A percentile compares a stretch with the other conserved stretches of the same genome.
Evolutionary conservation across 1,284 basidiomycete genomes (phyloP).

Genomic region (Calocybe gambosa): DNA sequence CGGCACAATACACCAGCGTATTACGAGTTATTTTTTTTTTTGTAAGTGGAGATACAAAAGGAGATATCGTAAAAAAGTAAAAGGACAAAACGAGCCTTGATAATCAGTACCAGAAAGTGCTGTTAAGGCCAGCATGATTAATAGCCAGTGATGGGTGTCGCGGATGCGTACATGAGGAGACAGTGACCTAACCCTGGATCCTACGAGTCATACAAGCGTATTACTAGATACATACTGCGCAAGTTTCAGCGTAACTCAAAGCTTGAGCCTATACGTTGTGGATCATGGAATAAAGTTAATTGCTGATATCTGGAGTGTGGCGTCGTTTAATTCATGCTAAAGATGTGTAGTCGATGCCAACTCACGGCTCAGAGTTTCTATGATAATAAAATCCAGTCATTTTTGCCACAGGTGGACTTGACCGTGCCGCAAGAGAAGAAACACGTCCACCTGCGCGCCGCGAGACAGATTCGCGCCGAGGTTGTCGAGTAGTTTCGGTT

Average conservation of each 20-base stretch:
- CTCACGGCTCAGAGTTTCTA: constrained; percentile 82
- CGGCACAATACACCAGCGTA: background rate
- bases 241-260: constrained; percentile 53
- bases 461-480: constrained; percentile 41
- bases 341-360: constrained; percentile 18
- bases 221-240: constrained; percentile 10
- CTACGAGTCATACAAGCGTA: constrained; percentile 20
- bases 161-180: background rate
- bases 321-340: constrained; percentile 8
- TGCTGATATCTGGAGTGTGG: constrained; percentile 52
- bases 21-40: background rate
- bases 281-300: constrained; percentile 52
- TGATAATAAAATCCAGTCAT: constrained; percentile 95
- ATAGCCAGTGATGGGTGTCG: constrained; percentile 9
- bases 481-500: constrained; percentile 30
- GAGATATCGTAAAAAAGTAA: constrained; percentile 5
- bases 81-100: constrained; percentile 6
- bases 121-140: constrained; percentile 11
- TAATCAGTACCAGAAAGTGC: constrained; percentile 10
- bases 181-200: constrained; percentile 12
- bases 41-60: background rate
- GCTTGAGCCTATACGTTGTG: constrained; percentile 48
- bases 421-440: constrained; percentile 34
- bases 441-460: constrained; percentile 29
- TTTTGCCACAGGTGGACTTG: constrained; percentile 47